phyloP scores from a whole-genome alignment of 768 basidiomycete species.

The Xerocomus spinulosus region DNA sequence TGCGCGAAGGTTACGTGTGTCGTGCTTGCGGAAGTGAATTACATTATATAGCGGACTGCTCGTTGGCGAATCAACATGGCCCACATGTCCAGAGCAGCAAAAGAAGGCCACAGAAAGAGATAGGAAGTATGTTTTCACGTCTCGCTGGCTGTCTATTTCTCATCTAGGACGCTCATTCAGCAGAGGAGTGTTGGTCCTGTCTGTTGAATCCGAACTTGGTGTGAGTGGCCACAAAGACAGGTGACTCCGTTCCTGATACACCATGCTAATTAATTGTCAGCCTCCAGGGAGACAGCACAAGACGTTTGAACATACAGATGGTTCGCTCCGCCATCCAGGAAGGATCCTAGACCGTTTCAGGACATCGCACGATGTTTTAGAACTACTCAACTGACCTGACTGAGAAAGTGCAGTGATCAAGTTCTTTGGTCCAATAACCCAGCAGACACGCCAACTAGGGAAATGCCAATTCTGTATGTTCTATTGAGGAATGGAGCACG shows the following conservation, averaged over 20 bases:
- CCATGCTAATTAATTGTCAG: constrained; percentile 40
- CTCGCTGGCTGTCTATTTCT: neutral
- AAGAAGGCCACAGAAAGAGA: constrained; percentile 66
- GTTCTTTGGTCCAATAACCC: constrained; percentile 90
- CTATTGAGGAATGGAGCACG: neutral
- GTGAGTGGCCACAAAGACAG: constrained; percentile 40
- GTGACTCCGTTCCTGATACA: constrained; percentile 2
- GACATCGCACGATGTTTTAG: neutral
- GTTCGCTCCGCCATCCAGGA: constrained; percentile 92
- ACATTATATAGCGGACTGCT: constrained; percentile 88
- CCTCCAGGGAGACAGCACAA: neutral
- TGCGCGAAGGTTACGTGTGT: constrained; percentile 84
- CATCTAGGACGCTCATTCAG: constrained; percentile 35
- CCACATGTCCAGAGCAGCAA: constrained; percentile 30
- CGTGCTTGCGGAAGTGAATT: constrained; percentile 83
- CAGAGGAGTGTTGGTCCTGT: constrained; percentile 98
- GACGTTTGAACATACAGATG: constrained; percentile 67
- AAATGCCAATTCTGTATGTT: constrained; percentile 81
- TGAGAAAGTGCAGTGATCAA: constrained; percentile 88
- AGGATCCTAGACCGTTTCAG: constrained; percentile 50
- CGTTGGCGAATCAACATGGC: constrained; percentile 54
- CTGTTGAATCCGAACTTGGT: constrained; percentile 89
- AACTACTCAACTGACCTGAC: constrained; percentile 44
- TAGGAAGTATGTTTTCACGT: constrained; percentile 62
- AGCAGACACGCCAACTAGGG: constrained; percentile 92